Percentiles rank a stretch among this genome's conserved stretches.
These are phyloP conservation scores for Trichoderma reesei DNA, from an alignment of 495 filamentous ascomycete species.

Conservation along the genomic window DNA sequence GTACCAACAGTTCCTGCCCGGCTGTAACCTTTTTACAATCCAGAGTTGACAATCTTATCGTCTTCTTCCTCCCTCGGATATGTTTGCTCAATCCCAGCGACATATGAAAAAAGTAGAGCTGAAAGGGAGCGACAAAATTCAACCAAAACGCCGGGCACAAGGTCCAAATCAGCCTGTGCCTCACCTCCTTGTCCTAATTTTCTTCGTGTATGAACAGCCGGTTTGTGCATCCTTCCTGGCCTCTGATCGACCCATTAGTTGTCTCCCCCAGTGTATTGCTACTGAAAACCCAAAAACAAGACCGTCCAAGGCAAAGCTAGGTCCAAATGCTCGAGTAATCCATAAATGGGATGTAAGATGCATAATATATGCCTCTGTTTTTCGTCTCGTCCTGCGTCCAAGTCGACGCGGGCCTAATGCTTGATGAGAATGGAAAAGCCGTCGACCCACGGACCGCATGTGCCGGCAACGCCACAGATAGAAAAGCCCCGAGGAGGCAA, in stretches of 20 bases:
- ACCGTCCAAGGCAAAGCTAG: not conserved
- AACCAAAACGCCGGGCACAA: not conserved
- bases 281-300: slow-evolving; percentile 5
- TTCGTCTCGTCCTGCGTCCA: not conserved
- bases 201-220: not conserved
- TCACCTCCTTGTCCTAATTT: not conserved
- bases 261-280: not conserved
- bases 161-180: not conserved
- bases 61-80: not conserved
- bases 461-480: slow-evolving; percentile 79
- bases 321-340: slow-evolving; percentile 6
- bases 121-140: not conserved
- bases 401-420: slow-evolving; percentile 32
- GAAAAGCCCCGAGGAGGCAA: slow-evolving; percentile 85
- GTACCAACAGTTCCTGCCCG: not conserved
- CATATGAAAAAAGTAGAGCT: not conserved
- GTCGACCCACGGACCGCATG: slow-evolving; percentile 74
- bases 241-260: not conserved
- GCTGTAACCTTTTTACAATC: not conserved
- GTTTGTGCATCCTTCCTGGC: not conserved
- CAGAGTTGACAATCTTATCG: too few relatives aligned
- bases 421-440: slow-evolving; percentile 82
- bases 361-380: not conserved
- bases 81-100: not conserved
- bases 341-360: not conserved